Base-by-base conservation (phyloP, 2,329 filamentous ascomycete species). In the Verticillium dahliae region DNA sequence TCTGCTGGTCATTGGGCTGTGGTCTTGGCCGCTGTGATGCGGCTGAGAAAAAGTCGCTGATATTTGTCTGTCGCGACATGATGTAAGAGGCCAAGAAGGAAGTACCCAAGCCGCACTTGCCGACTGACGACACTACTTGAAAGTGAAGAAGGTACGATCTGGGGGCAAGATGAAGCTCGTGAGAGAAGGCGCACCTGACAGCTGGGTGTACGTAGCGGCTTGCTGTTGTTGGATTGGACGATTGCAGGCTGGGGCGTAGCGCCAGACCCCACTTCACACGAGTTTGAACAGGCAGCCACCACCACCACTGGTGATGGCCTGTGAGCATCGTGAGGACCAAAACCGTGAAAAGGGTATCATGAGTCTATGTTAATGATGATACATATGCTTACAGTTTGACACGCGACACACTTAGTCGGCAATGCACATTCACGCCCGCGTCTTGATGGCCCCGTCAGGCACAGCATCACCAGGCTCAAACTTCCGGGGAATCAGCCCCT, bases 401-500 rank as follows among this genome's bases (percentile, higher is more conserved):
- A 39, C 10, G 22, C 4, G 14, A 4, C 22, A 2, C 11, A 11
- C 22, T n/a, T 50, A 6, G 45, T 13, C 45, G n/a, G 7, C 45
- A 22, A 22, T 22, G n/a, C 9, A 5, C 1, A 15, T 27, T 71
- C 62, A 79, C 13, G 75, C 75, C 15, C 72, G 74, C 38, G 75
- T 74, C 69, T 77, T 80, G 60, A 79, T 76, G 4, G 74, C 70
- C 1, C 75, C 78, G 11, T 76, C 73, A 1, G 72, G 66, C 5
- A 71, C 60, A 10, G 68, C 62, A n/a, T 75, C 69, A 54, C 78
- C 80, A 0, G 81, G 74, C 70, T 85, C 83, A 66, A 85, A 81
- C 59, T 80, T 82, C 62, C 77, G 75, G 14, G 85, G 84, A 37
- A 88, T 82, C 62, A 91, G 76, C 1, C 83, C 85, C 64, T 90